Percentiles rank a stretch among this genome's conserved stretches.
These are phyloP conservation scores for Ambrosia artemisiifolia DNA, from an alignment of 129 eudicot genomes.

Conservation along the genomic window DNA sequence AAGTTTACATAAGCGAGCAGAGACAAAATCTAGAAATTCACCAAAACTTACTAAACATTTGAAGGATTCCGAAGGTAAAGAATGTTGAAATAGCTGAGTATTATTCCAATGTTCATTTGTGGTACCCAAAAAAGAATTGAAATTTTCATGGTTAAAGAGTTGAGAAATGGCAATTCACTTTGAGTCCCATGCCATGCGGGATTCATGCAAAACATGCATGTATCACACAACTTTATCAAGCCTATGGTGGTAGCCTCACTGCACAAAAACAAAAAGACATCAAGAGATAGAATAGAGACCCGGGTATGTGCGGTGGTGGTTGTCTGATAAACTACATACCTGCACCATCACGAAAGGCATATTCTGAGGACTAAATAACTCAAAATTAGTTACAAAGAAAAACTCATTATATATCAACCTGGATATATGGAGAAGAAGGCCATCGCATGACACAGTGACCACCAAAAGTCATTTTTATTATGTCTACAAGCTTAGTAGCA, in stretches of 20 bases:
- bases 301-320: background rate
- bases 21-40: background rate
- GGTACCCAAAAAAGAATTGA: slow-evolving; percentile 93
- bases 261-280: slow-evolving; percentile 27
- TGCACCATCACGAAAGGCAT: slow-evolving; percentile 79
- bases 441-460: slow-evolving; percentile 97
- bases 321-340: slow-evolving; percentile 58
- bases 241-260: slow-evolving; percentile 91
- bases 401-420: slow-evolving; percentile 92
- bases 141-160: slow-evolving; percentile 96
- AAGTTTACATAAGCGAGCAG: background rate
- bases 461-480: slow-evolving; percentile 91
- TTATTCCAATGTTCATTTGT: slow-evolving; percentile 97
- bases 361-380: slow-evolving; percentile 83
- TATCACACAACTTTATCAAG: slow-evolving; percentile 78
- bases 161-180: slow-evolving; percentile 90
- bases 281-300: slow-evolving; percentile 10
- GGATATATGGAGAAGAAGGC: slow-evolving; percentile 90
- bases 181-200: slow-evolving; percentile 98
- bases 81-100: slow-evolving; percentile 82
- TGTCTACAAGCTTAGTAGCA: slow-evolving; percentile 99
- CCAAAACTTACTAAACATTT: slow-evolving; percentile 60
- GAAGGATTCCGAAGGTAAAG: slow-evolving; percentile 59
- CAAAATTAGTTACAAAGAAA: slow-evolving; percentile 89
- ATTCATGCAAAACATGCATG: slow-evolving; percentile 94